Percentiles rank a stretch among this genome's conserved stretches.
Evolutionary conservation across 2,329 filamentous ascomycete species (phyloP).

Genomic region (Fusarium beomiforme): DNA sequence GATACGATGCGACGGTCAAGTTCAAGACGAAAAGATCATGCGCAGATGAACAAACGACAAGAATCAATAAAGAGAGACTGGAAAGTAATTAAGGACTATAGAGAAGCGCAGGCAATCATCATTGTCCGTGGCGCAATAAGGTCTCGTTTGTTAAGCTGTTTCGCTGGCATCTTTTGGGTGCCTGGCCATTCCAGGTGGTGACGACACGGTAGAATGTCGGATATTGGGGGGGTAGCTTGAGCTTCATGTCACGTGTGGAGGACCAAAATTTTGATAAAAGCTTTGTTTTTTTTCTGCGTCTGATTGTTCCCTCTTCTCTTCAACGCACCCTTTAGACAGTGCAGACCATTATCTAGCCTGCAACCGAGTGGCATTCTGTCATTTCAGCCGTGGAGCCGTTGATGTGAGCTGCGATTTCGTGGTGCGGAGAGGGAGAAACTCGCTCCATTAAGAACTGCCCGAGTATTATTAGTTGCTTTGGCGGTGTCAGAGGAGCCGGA

Average conservation of each 20-base stretch:
- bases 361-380: constrained; percentile 76
- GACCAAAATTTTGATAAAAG: constrained; percentile 20
- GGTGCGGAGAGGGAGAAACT: constrained; percentile 62
- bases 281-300: neutral
- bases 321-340: constrained; percentile 89
- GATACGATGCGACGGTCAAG: constrained; percentile 37
- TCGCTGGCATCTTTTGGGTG: constrained; percentile 43
- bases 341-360: constrained; percentile 74
- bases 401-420: constrained; percentile 70
- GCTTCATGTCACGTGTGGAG: constrained; percentile 28
- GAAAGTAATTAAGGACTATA: constrained; percentile 32
- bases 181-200: constrained; percentile 33
- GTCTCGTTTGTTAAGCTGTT: constrained; percentile 28
- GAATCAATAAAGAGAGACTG: constrained; percentile 8
- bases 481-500: constrained; percentile 57
- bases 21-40: constrained; percentile 26
- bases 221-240: constrained; percentile 38
- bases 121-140: constrained; percentile 26
- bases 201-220: constrained; percentile 39
- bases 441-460: constrained; percentile 69
- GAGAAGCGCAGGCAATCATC: constrained; percentile 41
- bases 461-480: constrained; percentile 53
- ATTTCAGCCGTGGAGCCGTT: constrained; percentile 66
- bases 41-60: constrained; percentile 10
- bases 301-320: constrained; percentile 47